A percentile compares a stretch with the other conserved stretches of the same genome.
Evolutionary conservation across 768 basidiomycete genomes (phyloP).

Genomic region (Lactarius psammicola): DNA sequence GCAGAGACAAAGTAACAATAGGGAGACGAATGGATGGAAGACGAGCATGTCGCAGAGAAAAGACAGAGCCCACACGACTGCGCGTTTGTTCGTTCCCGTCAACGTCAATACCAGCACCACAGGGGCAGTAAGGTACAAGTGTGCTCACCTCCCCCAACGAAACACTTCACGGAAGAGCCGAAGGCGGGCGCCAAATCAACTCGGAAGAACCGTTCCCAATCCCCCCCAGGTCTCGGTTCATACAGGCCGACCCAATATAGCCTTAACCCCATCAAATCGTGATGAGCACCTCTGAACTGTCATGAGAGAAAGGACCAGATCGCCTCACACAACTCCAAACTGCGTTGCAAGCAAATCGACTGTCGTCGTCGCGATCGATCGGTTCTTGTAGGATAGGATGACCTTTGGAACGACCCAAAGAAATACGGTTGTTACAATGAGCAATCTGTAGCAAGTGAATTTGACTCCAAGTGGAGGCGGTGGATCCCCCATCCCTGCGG

Average conservation of each 20-base stretch:
- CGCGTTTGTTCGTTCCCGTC: too few species aligned
- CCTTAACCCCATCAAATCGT: neutral
- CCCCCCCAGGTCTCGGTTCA: too few species aligned
- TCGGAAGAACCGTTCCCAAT: too few species aligned
- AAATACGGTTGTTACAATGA: neutral
- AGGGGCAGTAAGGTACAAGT: neutral
- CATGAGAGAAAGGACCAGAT: neutral
- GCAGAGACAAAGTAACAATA: neutral
- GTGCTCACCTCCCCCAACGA: too few species aligned
- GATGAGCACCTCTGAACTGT: neutral
- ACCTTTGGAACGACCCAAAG: neutral
- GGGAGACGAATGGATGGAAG: neutral
- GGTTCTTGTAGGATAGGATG: neutral
- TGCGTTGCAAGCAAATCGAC: neutral
- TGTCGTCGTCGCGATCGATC: too few species aligned
- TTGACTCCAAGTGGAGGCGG: neutral
- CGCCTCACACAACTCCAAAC: neutral
- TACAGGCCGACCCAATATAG: too few species aligned
- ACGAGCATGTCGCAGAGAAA: neutral
- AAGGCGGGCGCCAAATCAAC: too few species aligned
- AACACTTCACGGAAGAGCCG: too few species aligned
- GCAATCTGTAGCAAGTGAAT: neutral
- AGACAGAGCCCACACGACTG: neutral
- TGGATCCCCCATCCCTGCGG: neutral
- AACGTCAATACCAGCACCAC: neutral